Percentiles rank a stretch among this genome's conserved stretches.
Evolutionary conservation across 78 protist genomes (phyloP).

Genomic region (Bigelowiella natans): DNA sequence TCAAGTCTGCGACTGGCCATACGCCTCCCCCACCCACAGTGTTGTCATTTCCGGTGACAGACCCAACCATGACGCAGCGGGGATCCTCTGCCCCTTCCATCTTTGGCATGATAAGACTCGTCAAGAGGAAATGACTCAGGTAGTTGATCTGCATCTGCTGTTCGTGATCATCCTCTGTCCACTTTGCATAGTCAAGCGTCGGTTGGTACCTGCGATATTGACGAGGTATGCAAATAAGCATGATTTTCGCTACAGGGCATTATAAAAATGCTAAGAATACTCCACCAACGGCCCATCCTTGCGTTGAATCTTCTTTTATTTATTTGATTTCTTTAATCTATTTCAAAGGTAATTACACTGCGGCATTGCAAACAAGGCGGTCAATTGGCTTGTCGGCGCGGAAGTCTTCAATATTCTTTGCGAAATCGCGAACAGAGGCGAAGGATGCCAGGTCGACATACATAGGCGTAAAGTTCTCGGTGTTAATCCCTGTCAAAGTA

Average conservation of each 20-base stretch:
- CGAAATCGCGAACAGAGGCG: background rate
- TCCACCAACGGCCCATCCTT: too few species aligned
- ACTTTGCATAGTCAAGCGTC: background rate
- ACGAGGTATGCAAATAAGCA: too few species aligned
- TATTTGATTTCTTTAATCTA: too few species aligned
- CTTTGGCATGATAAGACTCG: background rate
- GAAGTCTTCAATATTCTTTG: background rate
- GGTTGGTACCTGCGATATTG: conserved; percentile 33
- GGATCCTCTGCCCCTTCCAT: background rate
- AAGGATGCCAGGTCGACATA: conserved; percentile 12
- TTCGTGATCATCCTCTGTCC: conserved; percentile 20
- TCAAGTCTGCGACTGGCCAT: conserved; percentile 29
- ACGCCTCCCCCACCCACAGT: conserved; percentile 34
- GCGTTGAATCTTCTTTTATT: too few species aligned
- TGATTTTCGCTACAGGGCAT: too few species aligned
- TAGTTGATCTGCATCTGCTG: conserved; percentile 28
- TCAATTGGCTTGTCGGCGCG: background rate
- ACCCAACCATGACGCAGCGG: conserved; percentile 15
- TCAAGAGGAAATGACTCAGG: conserved; percentile 24
- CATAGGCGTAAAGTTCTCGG: conserved; percentile 12
- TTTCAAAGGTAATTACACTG: too few species aligned
- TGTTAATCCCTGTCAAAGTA: too few species aligned
- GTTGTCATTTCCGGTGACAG: conserved; percentile 30
- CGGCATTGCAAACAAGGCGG: conserved; percentile 36
- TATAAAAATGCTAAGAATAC: too few species aligned